phyloP scores from a whole-genome alignment of 129 eudicot genomes.

The Pittosporum tobira region DNA sequence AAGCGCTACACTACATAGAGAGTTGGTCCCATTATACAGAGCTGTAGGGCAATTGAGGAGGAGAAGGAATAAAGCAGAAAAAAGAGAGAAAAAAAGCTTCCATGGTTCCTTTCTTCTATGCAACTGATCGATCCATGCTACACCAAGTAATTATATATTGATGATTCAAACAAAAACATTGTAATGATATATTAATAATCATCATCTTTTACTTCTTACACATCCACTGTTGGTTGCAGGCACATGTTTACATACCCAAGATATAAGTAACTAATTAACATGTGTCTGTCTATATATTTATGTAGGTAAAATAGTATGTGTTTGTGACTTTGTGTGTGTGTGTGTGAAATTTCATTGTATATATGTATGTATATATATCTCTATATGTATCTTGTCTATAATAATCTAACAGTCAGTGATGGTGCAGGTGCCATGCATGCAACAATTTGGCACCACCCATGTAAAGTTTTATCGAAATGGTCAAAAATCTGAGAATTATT shows the following conservation, averaged over 20 bases:
- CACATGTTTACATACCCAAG: conserved; percentile 41
- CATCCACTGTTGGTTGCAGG: conserved; percentile 49
- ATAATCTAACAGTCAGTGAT: not conserved
- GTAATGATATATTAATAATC: conserved; percentile 87
- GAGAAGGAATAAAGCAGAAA: conserved; percentile 30
- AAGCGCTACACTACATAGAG: conserved; percentile 20
- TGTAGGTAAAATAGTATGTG: too few relatives aligned
- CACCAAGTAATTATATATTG: conserved; percentile 18
- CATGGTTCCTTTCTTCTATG: conserved; percentile 35
- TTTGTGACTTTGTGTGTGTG: not conserved
- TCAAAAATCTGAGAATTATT: not conserved
- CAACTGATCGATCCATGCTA: conserved; percentile 17
- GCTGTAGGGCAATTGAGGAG: conserved; percentile 27
- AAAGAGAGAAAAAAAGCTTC: conserved; percentile 14
- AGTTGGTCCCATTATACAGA: conserved; percentile 31
- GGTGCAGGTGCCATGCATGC: not conserved
- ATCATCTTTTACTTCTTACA: conserved; percentile 55
- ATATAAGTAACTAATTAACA: too few relatives aligned
- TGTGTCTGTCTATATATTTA: too few relatives aligned
- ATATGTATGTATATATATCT: too few relatives aligned
- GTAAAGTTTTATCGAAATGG: not conserved
- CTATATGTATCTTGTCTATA: not conserved
- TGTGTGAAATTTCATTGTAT: too few relatives aligned
- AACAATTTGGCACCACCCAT: not conserved
- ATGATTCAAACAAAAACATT: conserved; percentile 40